Base-by-base conservation (phyloP, 805 yeast genomes). In the Osmozyma mogii region DNA sequence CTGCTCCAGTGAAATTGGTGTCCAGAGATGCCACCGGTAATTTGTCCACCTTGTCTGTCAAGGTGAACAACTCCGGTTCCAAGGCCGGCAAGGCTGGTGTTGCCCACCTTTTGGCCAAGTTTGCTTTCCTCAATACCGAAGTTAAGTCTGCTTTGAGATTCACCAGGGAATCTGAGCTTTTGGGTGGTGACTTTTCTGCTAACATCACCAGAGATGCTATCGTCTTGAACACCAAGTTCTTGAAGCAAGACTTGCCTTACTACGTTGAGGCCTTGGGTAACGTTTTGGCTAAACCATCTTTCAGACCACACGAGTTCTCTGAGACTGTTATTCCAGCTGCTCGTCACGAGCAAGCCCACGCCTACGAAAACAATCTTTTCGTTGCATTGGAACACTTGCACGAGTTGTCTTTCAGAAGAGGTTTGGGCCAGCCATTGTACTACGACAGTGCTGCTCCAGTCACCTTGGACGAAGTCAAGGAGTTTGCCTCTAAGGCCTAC, bases 161-260 rank as follows among this genome's bases (percentile, higher is more conserved):
- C 51, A 82, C 87, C 52, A 83, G 98, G 64, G 98, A 92, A 66
- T 66, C 88, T 29, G 98, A 89, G 67, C 74, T 92, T 43, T 70
- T 89, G 43, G 97, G 98, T 45, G 97, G 95, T 54, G 61, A 60
- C 37, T 73, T 85, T 58, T 52, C 70, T 28, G 67, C 94, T 25
- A 49, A 53, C 34, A 78, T 85, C 46, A 76, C 83, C 58, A 81
- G 96, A 68, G 97, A 92, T 56, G 68, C 79, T 48, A 73, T 92
- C 41, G 74, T 83, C 38, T 72, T 89, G 51, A 71, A 74, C 44
- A 79, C 97, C 36, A 70, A 72, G 46, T 92, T 92, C 68, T 72
- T 89, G 61, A 78, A 78, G 55, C 84, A 82, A 61, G 83, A 79
- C 56, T 74, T 92, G 52, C 97, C 97, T 37, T 92, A 78, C 72